phyloP scores from a whole-genome alignment of 1,284 basidiomycete genomes.

The Ganoderma lucidum region DNA sequence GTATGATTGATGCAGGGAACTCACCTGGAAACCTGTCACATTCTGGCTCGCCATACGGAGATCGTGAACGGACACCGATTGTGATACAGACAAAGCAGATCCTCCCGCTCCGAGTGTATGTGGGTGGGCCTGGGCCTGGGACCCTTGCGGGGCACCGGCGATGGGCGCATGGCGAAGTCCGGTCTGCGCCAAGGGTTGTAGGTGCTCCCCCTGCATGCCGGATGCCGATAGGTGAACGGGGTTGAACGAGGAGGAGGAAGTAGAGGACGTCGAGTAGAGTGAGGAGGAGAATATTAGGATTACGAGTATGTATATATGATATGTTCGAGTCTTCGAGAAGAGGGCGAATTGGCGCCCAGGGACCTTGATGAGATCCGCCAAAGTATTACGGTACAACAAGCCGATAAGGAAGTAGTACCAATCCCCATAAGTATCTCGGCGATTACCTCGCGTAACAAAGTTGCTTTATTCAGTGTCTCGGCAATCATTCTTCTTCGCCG shows the following conservation, averaged over 20 bases:
- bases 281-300: neutral
- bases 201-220: slow-evolving; percentile 3
- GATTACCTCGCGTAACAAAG: neutral
- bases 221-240: neutral
- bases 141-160: neutral
- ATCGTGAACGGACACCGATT: neutral
- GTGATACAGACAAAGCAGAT: neutral
- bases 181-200: neutral
- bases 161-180: neutral
- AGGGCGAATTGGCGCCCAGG: neutral
- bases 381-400: neutral
- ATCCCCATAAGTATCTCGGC: neutral
- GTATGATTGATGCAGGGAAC: neutral
- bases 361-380: neutral
- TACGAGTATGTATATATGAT: neutral
- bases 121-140: neutral
- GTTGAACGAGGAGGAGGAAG: neutral
- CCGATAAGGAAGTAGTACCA: neutral
- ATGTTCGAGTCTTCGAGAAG: neutral
- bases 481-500: no score
- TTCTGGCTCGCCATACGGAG: neutral
- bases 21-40: neutral
- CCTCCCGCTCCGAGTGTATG: neutral
- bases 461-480: no score
- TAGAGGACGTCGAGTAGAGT: neutral